Conservation (phyloP, 805 yeast genomes). For the Yamadazyma ubonensis region DNA sequence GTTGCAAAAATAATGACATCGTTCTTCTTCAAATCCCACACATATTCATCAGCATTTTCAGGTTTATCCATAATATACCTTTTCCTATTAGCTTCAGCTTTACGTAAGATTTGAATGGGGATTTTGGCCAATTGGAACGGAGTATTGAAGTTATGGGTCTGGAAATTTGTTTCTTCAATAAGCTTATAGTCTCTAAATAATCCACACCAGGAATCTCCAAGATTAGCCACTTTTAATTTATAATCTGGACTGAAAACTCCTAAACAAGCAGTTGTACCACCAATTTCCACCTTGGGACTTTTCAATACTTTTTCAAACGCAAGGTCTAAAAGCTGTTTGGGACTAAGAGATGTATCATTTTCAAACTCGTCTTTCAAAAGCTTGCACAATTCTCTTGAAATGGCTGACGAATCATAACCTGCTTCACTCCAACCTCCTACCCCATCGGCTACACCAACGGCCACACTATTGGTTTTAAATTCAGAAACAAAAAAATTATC, state of each 20-base stretch:
- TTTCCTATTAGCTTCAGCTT: slow-evolving; percentile 54
- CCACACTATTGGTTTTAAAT: slow-evolving; percentile 38
- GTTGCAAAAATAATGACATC: slow-evolving; percentile 87
- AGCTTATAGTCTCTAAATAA: slow-evolving; percentile 67
- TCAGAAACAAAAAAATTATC: slow-evolving; percentile 64
- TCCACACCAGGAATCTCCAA: slow-evolving; percentile 96
- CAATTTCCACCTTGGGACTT: slow-evolving; percentile 71
- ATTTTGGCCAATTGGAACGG: slow-evolving; percentile 89
- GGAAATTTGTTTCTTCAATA: slow-evolving; percentile 67
- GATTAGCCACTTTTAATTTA: slow-evolving; percentile 67
- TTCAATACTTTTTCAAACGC: slow-evolving; percentile 56
- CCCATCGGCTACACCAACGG: slow-evolving; percentile 91
- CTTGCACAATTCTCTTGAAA: slow-evolving; percentile 74
- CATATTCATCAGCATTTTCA: slow-evolving; percentile 60
- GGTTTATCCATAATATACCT: slow-evolving; percentile 74
- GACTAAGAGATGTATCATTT: slow-evolving; percentile 25
- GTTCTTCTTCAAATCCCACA: slow-evolving; percentile 61
- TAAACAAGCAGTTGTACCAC: slow-evolving; percentile 90
- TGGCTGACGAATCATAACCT: slow-evolving; percentile 86
- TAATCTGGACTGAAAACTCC: slow-evolving; percentile 62
- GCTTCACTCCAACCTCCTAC: slow-evolving; percentile 97
- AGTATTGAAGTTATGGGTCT: slow-evolving; percentile 85
- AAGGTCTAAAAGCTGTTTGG: slow-evolving; percentile 47
- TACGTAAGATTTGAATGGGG: slow-evolving; percentile 57
- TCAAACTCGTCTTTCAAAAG: slow-evolving; percentile 46